phyloP scores from a whole-genome alignment of 2,329 filamentous ascomycete species.

The Penicillium sp. region DNA sequence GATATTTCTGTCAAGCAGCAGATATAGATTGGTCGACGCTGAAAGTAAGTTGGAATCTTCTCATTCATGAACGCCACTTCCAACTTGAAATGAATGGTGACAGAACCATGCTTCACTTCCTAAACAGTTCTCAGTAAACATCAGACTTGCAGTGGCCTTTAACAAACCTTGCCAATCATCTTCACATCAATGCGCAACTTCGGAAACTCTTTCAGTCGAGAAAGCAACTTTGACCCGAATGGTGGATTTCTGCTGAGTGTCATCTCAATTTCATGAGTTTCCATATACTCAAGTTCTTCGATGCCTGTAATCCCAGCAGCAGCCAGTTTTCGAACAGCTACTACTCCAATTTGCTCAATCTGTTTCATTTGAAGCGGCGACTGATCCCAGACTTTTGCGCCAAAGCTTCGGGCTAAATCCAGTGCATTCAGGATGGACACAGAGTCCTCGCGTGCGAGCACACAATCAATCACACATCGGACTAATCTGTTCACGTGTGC shows the following conservation, averaged over 20 bases:
- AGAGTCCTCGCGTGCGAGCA: constrained; percentile 63
- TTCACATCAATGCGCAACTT: constrained; percentile 59
- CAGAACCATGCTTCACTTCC: constrained; percentile 40
- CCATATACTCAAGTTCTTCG: constrained; percentile 65
- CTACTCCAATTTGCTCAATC: constrained; percentile 73
- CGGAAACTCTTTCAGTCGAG: constrained; percentile 70
- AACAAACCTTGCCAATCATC: constrained; percentile 48
- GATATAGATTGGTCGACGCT: constrained; percentile 63
- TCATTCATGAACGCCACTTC: constrained; percentile 72
- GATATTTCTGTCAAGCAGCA: constrained; percentile 74
- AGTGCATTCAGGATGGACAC: constrained; percentile 67
- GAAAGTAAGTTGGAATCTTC: constrained; percentile 61
- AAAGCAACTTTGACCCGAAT: constrained; percentile 70
- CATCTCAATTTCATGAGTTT: constrained; percentile 73
- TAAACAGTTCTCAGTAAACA: constrained; percentile 11
- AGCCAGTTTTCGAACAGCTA: constrained; percentile 71
- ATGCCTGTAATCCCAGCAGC: constrained; percentile 70
- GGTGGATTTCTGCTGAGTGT: constrained; percentile 78
- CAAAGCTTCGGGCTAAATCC: constrained; percentile 74
- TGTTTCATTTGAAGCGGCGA: constrained; percentile 80
- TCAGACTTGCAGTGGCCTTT: constrained; percentile 20
- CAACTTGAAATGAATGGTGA: constrained; percentile 63
- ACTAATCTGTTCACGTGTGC: constrained; percentile 68
- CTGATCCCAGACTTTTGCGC: constrained; percentile 78
- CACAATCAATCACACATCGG: constrained; percentile 75